phyloP scores from a whole-genome alignment of 805 yeast species.

The Candida insectalens region DNA sequence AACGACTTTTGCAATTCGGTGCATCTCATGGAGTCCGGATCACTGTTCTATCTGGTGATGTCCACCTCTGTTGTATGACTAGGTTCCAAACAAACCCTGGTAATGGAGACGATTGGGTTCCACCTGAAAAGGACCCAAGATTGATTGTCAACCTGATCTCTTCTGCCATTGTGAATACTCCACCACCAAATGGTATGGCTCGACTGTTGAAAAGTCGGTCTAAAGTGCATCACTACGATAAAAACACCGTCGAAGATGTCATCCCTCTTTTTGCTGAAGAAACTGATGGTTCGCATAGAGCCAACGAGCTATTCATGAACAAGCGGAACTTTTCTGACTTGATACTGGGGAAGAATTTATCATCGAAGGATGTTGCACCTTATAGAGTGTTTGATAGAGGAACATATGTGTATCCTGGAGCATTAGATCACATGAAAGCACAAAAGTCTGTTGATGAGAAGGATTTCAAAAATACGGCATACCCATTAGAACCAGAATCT shows the following conservation, averaged over 20 bases:
- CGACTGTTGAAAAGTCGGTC: slow-evolving; percentile 58
- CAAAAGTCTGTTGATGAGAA: slow-evolving; percentile 1
- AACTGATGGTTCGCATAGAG: slow-evolving; percentile 39
- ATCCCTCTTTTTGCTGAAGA: slow-evolving; percentile 61
- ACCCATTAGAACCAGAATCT: slow-evolving; percentile 47
- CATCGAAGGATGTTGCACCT: slow-evolving; percentile 4
- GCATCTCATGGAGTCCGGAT: slow-evolving; percentile 56
- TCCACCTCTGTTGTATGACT: slow-evolving; percentile 81
- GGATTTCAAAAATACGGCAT: slow-evolving; percentile 24
- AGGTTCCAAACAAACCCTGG: slow-evolving; percentile 50
- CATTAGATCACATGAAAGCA: slow-evolving; percentile 17
- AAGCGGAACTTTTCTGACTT: slow-evolving; percentile 68
- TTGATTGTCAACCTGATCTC: slow-evolving; percentile 76
- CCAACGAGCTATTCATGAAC: slow-evolving; percentile 43
- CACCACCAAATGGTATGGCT: slow-evolving; percentile 89
- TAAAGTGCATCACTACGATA: slow-evolving; percentile 56
- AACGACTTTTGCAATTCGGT: slow-evolving; percentile 56
- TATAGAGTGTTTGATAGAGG: slow-evolving; percentile 12
- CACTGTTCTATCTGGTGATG: slow-evolving; percentile 88
- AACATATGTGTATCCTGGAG: slow-evolving; percentile 27
- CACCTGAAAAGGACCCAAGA: slow-evolving; percentile 64
- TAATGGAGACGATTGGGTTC: slow-evolving; percentile 29
- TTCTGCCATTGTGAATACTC: slow-evolving; percentile 85
- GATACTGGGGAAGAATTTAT: slow-evolving; percentile 36
- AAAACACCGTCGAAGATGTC: slow-evolving; percentile 65